These are phyloP conservation scores for Arctium lappa DNA, from an alignment of 129 eudicot genomes.

Conservation along the genomic window DNA sequence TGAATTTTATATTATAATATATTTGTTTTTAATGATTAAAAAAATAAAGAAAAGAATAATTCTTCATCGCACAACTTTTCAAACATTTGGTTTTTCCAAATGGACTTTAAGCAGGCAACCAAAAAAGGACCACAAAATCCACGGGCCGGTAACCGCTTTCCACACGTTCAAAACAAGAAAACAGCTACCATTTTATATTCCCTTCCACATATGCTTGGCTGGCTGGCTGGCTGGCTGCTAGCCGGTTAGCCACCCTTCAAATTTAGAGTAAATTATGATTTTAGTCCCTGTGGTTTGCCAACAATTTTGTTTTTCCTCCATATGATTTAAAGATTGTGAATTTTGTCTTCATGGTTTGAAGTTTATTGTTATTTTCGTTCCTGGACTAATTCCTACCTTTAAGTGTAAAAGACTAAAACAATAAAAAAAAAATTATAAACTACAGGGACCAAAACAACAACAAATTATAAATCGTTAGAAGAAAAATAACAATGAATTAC, in stretches of 20 bases:
- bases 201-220: background rate
- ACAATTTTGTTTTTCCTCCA: no score
- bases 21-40: background rate
- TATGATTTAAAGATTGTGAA: no score
- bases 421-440: no score
- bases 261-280: background rate
- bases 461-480: no score
- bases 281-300: no score
- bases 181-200: background rate
- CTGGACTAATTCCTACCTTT: no score
- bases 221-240: background rate
- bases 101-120: slow-evolving; percentile 26
- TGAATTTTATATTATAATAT: background rate
- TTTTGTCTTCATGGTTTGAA: no score
- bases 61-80: background rate
- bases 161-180: slow-evolving; percentile 7
- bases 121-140: slow-evolving; percentile 20
- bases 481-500: no score
- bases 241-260: background rate
- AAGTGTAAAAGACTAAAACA: no score
- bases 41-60: background rate
- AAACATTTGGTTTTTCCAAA: background rate
- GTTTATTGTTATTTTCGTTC: no score
- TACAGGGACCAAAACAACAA: no score
- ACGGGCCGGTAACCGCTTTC: slow-evolving; percentile 29